A percentile compares a stretch with the other conserved stretches of the same genome.
Conservation (phyloP, 805 yeast genomes). For the Tetrapisispora arboricola region DNA sequence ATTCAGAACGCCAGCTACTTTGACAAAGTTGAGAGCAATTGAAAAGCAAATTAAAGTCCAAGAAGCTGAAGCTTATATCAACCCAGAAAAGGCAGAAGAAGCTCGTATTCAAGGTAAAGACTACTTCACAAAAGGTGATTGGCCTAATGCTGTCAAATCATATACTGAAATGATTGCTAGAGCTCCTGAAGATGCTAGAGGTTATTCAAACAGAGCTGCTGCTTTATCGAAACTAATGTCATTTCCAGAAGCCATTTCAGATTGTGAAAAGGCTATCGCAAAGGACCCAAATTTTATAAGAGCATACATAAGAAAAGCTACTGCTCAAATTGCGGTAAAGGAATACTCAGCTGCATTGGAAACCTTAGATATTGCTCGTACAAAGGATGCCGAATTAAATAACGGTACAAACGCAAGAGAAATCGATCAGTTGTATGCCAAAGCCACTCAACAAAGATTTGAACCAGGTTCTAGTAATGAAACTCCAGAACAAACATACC, state of each 20-base stretch:
- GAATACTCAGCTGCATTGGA: slow-evolving; percentile 76
- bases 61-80: slow-evolving; percentile 70
- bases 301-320: slow-evolving; percentile 95
- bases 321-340: slow-evolving; percentile 82
- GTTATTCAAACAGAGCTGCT: slow-evolving; percentile 97
- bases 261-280: slow-evolving; percentile 82
- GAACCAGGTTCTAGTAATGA: slow-evolving; percentile 68
- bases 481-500: slow-evolving; percentile 89
- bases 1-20: slow-evolving; percentile 90
- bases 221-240: slow-evolving; percentile 89
- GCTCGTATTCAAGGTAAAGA: slow-evolving; percentile 92
- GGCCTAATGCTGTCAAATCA: slow-evolving; percentile 93
- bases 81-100: slow-evolving; percentile 89
- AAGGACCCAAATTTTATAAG: slow-evolving; percentile 83
- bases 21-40: slow-evolving; percentile 75
- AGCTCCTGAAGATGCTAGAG: slow-evolving; percentile 94
- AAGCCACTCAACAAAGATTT: slow-evolving; percentile 74
- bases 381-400: slow-evolving; percentile 53
- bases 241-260: slow-evolving; percentile 92
- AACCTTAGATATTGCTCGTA: slow-evolving; percentile 70
- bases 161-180: slow-evolving; percentile 94
- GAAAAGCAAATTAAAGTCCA: slow-evolving; percentile 75
- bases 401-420: slow-evolving; percentile 57
- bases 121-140: slow-evolving; percentile 78
- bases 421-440: slow-evolving; percentile 70